Percentiles rank a stretch among this genome's conserved stretches.
Conservation (phyloP, 75 land plant species). For the Isoetes taiwanensis region DNA sequence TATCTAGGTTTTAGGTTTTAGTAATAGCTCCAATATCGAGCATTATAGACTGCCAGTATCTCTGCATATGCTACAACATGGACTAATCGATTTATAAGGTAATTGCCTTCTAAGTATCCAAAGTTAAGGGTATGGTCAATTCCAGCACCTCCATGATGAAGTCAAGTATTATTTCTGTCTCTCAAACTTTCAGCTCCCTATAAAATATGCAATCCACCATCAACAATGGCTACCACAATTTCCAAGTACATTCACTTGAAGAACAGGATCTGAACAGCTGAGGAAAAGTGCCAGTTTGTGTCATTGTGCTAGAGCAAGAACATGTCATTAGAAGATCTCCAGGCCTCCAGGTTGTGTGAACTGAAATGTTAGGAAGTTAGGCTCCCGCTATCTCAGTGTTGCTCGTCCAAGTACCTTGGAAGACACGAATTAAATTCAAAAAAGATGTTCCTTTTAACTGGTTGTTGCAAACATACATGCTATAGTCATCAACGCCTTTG, state of each 20-base stretch:
- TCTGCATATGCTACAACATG: too few species aligned
- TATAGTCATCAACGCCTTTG: too few species aligned
- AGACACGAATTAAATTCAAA: too few species aligned
- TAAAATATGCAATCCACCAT: slow-evolving; percentile 6
- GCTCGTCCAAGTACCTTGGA: slow-evolving; percentile 74
- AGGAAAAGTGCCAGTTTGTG: slow-evolving; percentile 81
- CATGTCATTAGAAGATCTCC: slow-evolving; percentile 96
- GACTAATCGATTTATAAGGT: slow-evolving; percentile 43
- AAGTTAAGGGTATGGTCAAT: slow-evolving; percentile 88
- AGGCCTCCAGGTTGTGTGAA: slow-evolving; percentile 60
- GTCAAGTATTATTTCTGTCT: slow-evolving; percentile 44
- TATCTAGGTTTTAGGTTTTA: too few species aligned
- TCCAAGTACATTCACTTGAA: not conserved
- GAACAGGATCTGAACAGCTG: slow-evolving; percentile 44
- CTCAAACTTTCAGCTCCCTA: slow-evolving; percentile 74
- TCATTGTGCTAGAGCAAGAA: slow-evolving; percentile 97
- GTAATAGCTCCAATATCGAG: too few species aligned
- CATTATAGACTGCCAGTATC: too few species aligned
- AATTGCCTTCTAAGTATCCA: slow-evolving; percentile 80
- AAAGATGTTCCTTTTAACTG: too few species aligned
- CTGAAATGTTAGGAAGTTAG: slow-evolving; percentile 76
- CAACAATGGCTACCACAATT: not conserved
- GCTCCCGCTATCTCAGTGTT: slow-evolving; percentile 55
- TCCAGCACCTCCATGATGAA: slow-evolving; percentile 74
- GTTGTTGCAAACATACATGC: too few species aligned